These are phyloP conservation scores for Globisporangium parvum DNA, from an alignment of 352 stramenopile genomes.

Conservation along the genomic window DNA sequence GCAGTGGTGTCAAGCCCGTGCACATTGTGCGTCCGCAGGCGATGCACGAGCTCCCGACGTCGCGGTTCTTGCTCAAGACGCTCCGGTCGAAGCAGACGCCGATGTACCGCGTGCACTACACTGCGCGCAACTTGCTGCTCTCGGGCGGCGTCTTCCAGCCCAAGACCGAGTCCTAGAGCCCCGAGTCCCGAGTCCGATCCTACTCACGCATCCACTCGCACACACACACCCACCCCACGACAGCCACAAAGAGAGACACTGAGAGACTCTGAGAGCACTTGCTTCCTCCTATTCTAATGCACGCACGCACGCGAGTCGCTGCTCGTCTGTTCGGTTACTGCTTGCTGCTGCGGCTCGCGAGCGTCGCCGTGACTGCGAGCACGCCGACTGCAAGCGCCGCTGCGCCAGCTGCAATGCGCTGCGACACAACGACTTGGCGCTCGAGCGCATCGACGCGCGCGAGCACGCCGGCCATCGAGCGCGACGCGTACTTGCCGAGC, in stretches of 20 bases:
- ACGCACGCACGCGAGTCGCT: neutral
- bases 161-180: conserved; percentile 40
- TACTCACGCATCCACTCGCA: too few species aligned
- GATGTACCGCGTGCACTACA: conserved; percentile 80
- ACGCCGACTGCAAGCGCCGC: conserved; percentile 20
- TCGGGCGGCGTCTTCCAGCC: conserved; percentile 61
- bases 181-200: neutral
- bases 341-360: conserved; percentile 14
- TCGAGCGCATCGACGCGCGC: conserved; percentile 60
- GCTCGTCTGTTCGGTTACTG: neutral
- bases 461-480: conserved; percentile 57
- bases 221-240: neutral
- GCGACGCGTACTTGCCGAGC: conserved; percentile 89
- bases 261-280: neutral
- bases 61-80: conserved; percentile 77
- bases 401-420: conserved; percentile 26
- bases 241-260: neutral
- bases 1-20: conserved; percentile 41
- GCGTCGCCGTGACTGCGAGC: conserved; percentile 17
- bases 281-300: neutral
- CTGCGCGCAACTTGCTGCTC: conserved; percentile 74
- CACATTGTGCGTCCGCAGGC: conserved; percentile 47
- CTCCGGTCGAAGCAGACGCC: conserved; percentile 82
- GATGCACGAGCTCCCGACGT: conserved; percentile 52
- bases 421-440: conserved; percentile 31